These are phyloP conservation scores for Elaeagnus macrophylla DNA, from an alignment of 306 rosid genomes.

Conservation along the genomic window DNA sequence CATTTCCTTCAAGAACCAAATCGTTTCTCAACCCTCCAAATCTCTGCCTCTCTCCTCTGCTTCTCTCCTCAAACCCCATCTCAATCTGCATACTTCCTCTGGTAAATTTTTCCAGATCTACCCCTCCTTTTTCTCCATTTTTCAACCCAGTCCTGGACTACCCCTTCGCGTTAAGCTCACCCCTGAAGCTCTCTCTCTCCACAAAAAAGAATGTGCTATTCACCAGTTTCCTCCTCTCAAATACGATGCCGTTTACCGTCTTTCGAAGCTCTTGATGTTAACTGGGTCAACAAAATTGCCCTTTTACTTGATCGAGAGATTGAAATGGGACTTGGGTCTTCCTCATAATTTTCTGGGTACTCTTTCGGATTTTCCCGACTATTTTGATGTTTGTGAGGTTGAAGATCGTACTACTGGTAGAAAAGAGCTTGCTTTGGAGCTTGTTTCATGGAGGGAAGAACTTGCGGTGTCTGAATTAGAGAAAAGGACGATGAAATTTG, in stretches of 20 bases:
- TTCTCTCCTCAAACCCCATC: constrained; percentile 42
- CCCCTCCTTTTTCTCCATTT: constrained; percentile 40
- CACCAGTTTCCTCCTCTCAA: constrained; percentile 32
- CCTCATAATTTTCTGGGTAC: constrained; percentile 43
- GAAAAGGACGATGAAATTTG: constrained; percentile 31
- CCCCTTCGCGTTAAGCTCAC: constrained; percentile 54
- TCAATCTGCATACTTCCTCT: constrained; percentile 44
- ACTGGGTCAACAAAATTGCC: constrained; percentile 54
- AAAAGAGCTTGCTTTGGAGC: constrained; percentile 59
- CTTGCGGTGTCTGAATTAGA: constrained; percentile 64
- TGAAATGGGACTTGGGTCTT: constrained; percentile 87
- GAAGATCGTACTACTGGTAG: constrained; percentile 41
- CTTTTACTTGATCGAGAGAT: constrained; percentile 47
- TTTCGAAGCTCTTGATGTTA: constrained; percentile 69
- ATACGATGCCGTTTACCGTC: constrained; percentile 41
- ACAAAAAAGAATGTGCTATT: constrained; percentile 48
- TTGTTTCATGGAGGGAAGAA: constrained; percentile 58
- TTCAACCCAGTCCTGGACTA: constrained; percentile 44
- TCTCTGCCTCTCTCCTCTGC: constrained; percentile 49
- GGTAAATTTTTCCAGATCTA: constrained; percentile 41
- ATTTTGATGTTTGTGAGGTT: constrained; percentile 51
- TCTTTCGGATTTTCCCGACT: constrained; percentile 67
- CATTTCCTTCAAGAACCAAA: constrained; percentile 50
- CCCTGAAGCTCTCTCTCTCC: constrained; percentile 40
- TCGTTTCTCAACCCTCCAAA: constrained; percentile 45